Evolutionary conservation across 306 rosid genomes (phyloP).

Genomic region (Lathyrus aphaca): DNA sequence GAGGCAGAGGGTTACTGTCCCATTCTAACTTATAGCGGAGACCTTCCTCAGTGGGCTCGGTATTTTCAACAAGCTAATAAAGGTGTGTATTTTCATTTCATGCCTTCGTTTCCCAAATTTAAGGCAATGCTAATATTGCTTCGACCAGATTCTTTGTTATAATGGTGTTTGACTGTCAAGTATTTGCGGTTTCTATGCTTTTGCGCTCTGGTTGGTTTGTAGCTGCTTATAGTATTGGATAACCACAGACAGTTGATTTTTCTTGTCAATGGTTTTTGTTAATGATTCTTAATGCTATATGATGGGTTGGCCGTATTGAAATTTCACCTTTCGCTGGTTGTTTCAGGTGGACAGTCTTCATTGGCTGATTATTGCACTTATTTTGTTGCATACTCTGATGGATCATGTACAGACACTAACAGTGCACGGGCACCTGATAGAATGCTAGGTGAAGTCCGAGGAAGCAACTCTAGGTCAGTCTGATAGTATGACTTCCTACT

Average conservation of each 20-base stretch:
- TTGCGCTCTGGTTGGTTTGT: conserved; percentile 28
- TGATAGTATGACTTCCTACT: conserved; percentile 19
- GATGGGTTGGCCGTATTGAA: conserved; percentile 24
- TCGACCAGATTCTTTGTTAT: conserved; percentile 20
- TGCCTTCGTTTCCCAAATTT: conserved; percentile 26
- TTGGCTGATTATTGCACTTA: conserved; percentile 98
- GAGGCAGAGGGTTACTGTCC: conserved; percentile 99
- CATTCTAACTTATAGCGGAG: conserved; percentile 77
- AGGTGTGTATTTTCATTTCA: conserved; percentile 49
- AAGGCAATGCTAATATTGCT: conserved; percentile 13
- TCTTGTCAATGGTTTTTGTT: conserved; percentile 20
- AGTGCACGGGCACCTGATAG: conserved; percentile 93
- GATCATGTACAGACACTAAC: conserved; percentile 88
- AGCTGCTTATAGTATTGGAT: conserved; percentile 19
- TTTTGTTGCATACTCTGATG: conserved; percentile 94
- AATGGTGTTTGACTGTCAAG: conserved; percentile 21
- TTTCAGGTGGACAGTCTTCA: conserved; percentile 93
- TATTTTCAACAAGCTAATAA: conserved; percentile 89
- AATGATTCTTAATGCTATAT: conserved; percentile 29
- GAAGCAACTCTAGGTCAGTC: conserved; percentile 83
- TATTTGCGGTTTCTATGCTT: conserved; percentile 17
- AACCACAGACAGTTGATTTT: conserved; percentile 5
- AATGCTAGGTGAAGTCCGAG: conserved; percentile 97
- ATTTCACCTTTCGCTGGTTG: conserved; percentile 31
- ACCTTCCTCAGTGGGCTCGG: conserved; percentile 92